A percentile compares a stretch with the other conserved stretches of the same genome.
Conservation (phyloP, 768 basidiomycete genomes). For the Dacryopinax primogenitus region DNA sequence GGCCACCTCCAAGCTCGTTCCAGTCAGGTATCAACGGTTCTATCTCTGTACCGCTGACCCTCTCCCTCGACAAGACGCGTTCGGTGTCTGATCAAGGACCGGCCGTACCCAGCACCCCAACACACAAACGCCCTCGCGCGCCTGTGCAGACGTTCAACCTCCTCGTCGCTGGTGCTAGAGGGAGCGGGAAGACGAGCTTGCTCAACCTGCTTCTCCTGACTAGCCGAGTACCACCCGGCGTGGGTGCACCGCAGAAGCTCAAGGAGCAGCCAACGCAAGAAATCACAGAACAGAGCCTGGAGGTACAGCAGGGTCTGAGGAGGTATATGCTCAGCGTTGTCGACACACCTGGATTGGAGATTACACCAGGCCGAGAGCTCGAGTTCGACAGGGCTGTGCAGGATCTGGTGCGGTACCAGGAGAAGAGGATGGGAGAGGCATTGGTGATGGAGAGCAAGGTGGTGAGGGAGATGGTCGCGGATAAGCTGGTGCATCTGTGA, state of each 20-base stretch:
- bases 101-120: neutral
- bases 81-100: neutral
- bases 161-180: constrained; percentile 52
- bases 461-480: constrained; percentile 70
- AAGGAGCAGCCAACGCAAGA: neutral
- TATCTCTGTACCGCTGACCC: neutral
- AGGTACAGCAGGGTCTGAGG: constrained; percentile 35
- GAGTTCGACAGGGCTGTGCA: constrained; percentile 70
- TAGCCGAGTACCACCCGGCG: constrained; percentile 59
- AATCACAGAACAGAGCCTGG: constrained; percentile 47
- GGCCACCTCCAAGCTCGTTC: constrained; percentile 17
- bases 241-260: neutral
- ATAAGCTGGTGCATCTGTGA: constrained; percentile 81
- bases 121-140: neutral
- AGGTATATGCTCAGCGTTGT: constrained; percentile 64
- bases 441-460: constrained; percentile 63
- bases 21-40: neutral
- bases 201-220: constrained; percentile 71
- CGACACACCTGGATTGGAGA: constrained; percentile 78
- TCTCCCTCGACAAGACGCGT: neutral
- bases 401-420: constrained; percentile 59
- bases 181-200: constrained; percentile 77
- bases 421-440: constrained; percentile 81
- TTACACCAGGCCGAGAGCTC: constrained; percentile 56
- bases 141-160: neutral